Evolutionary conservation across 2,329 filamentous ascomycete genomes (phyloP), one percentile per base, ranked within the genome.

Genomic region (Pseudogymnoascus sp.): DNA sequence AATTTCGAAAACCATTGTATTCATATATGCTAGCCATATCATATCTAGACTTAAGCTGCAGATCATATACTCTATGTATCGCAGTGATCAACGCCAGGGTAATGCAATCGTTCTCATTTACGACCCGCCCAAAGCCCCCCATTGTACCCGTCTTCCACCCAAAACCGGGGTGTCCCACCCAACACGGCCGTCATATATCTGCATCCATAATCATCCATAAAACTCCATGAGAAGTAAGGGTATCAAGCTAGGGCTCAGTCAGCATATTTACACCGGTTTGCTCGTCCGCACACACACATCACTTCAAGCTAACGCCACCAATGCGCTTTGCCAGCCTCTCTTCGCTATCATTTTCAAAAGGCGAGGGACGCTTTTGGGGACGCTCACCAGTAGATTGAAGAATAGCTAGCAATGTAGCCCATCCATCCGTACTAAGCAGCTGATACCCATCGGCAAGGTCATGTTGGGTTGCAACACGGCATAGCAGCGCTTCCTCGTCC

Each of bases 301-400:
- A 52, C 26, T 52, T 82, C 73, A 82, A 78, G 79, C 82, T 84
- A 79, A 83, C 80, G 75, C 80, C 79, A 79, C 80, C 80, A 81
- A 84, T 79, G 75, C 80, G 77, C 77, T 84, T 84, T 83, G 82
- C 79, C 78, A 84, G 79, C 59, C 71, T 73, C 61, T 74, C 69
- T 19, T 57, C 55, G 61, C 63, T 66, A 66, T 69, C 69, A 60
- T 63, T 64, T 61, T 66, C 65, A 64, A 65, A 62, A 15, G 69
- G 69, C 38, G 70, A 71, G 75, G 76, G 74, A 71, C 83, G 88
- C 81, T 94, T 95, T 75, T 85, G 86, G 83, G 87, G 84, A 84
- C 87, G 87, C 89, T 96, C 92, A 95, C 92, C 90, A 82, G 90
- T 91, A 84, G 91, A 89, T 85, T 94, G 85, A 77, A 97, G 83